phyloP scores from a whole-genome alignment of 2,329 filamentous ascomycete species.

The Ophiostoma ips region DNA sequence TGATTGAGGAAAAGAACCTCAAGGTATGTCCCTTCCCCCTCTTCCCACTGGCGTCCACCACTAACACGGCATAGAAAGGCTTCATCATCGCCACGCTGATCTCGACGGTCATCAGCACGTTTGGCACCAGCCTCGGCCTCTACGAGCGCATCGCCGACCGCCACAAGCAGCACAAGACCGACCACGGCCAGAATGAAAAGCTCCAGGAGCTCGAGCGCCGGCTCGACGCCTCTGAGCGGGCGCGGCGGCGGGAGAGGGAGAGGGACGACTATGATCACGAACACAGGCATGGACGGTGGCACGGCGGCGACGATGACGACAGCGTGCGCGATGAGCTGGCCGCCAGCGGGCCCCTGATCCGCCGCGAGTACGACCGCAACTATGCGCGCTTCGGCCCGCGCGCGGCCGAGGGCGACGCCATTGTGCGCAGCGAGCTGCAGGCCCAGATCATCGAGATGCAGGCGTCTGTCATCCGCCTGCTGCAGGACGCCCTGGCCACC shows the following conservation, averaged over 20 bases:
- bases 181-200: conserved; percentile 20
- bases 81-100: conserved; percentile 27
- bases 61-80: conserved; percentile 18
- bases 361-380: conserved; percentile 22
- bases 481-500: conserved; percentile 23
- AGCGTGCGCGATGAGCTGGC: conserved; percentile 19
- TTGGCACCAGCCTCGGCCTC: conserved; percentile 23
- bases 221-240: conserved; percentile 14
- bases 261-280: conserved; percentile 7
- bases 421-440: conserved; percentile 24
- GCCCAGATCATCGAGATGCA: conserved; percentile 25
- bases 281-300: background rate
- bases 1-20: conserved; percentile 24
- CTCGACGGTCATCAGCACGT: conserved; percentile 25
- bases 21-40: conserved; percentile 15
- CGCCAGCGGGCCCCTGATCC: conserved; percentile 20
- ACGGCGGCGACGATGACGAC: conserved; percentile 1
- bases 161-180: conserved; percentile 20
- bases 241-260: conserved; percentile 4
- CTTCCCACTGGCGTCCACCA: too few relatives aligned
- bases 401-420: conserved; percentile 23
- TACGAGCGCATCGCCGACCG: conserved; percentile 23
- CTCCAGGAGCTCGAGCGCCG: conserved; percentile 21
- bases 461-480: conserved; percentile 23
- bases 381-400: conserved; percentile 20